Percentiles rank a stretch among this genome's conserved stretches.
These are phyloP conservation scores for Stylonectria norvegica DNA, from an alignment of 2,329 filamentous ascomycete genomes.

Conservation along the genomic window DNA sequence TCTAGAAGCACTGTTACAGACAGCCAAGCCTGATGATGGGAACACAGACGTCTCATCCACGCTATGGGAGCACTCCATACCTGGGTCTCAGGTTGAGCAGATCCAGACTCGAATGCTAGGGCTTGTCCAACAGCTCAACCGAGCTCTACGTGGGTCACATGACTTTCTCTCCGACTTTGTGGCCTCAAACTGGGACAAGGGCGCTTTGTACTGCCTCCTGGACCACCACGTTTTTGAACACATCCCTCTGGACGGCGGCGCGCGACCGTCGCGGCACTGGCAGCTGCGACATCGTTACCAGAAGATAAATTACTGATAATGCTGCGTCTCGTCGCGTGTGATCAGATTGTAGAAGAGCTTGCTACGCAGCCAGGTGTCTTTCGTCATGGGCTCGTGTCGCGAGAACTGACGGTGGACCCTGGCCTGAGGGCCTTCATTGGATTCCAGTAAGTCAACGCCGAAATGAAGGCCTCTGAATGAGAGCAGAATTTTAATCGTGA, in stretches of 20 bases:
- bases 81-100: slow-evolving; percentile 3
- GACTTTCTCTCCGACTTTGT: slow-evolving; percentile 38
- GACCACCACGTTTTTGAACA: slow-evolving; percentile 12
- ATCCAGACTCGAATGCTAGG: slow-evolving; percentile 9
- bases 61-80: slow-evolving; percentile 4
- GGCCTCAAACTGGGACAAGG: slow-evolving; percentile 33
- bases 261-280: slow-evolving; percentile 7
- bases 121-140: slow-evolving; percentile 7
- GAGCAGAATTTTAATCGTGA: neutral
- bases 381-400: slow-evolving; percentile 10
- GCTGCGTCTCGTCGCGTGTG: slow-evolving; percentile 14
- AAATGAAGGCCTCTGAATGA: neutral
- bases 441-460: slow-evolving; percentile 14
- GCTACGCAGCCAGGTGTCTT: slow-evolving; percentile 7
- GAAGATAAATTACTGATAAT: slow-evolving; percentile 14
- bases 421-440: slow-evolving; percentile 15
- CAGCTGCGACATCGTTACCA: slow-evolving; percentile 8
- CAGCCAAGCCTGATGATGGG: neutral
- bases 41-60: neutral
- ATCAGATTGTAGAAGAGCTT: slow-evolving; percentile 10
- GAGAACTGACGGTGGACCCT: slow-evolving; percentile 7
- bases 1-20: slow-evolving; percentile 3
- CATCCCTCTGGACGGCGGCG: slow-evolving; percentile 7
- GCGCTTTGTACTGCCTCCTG: slow-evolving; percentile 16
- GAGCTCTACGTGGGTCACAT: slow-evolving; percentile 5